Base-by-base conservation (phyloP, 805 yeast genomes). In the Sugiyamaella smithiae region DNA sequence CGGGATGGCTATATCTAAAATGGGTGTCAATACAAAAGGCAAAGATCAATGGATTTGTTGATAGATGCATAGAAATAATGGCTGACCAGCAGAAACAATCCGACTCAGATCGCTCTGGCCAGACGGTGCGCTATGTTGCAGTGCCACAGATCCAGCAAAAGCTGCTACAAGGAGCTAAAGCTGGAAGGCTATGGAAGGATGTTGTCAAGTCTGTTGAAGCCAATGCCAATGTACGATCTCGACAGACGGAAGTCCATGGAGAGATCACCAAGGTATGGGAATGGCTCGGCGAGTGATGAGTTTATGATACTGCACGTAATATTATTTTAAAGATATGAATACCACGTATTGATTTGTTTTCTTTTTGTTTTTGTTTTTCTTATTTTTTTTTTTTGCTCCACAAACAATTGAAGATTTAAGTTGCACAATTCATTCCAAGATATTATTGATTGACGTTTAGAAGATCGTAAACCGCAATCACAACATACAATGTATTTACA, bases 231-330 rank as follows among this genome's bases (percentile, higher is more conserved):
- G 78, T 89, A 9, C 76, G 81, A 50, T 71, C 75, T 14, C 73
- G 78, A 32, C 74, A 83, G 48, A 67, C 79, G 48, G 97, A 89
- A 62, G 74, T 82, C 24, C 85, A 84, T 59, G 97, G 97, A 14
- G 97, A 89, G 56, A 85, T 89, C 52, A 80, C 85, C 75, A 81
- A 81, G 61, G 87, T 87, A 29, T 86, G 95, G 88, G 88, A 88
- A 61, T 89, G 96, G 96, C 40, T 50, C 2, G 57, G 57, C 4
- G 19, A 35, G 9, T 35, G 38, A 16, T n/a, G n/a, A n/a, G n/a
- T n/a, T n/a, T n/a, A n/a, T n/a, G n/a, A n/a, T n/a, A n/a, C n/a
- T n/a, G n/a, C n/a, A n/a, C n/a, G n/a, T n/a, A n/a, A n/a, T n/a
- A n/a, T n/a, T n/a, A n/a, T n/a, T n/a, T n/a, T n/a, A n/a, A n/a